These are phyloP conservation scores for Solanum tarapatanum DNA, from an alignment of 257 asterid genomes.

Conservation along the genomic window DNA sequence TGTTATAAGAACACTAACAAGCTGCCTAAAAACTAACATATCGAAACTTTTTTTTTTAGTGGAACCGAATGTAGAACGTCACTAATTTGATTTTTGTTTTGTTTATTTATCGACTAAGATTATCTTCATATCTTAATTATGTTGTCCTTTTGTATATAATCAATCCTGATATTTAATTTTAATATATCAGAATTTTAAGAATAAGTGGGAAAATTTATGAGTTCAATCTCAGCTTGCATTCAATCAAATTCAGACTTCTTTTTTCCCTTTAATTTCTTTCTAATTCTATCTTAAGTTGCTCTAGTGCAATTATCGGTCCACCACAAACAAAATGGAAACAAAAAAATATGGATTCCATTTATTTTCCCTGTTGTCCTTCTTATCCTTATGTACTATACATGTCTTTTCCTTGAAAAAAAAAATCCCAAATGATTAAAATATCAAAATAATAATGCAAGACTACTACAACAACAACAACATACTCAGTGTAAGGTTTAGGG, in stretches of 20 bases:
- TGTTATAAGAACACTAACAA: neutral
- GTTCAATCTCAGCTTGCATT: constrained; percentile 7
- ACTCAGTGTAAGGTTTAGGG: neutral
- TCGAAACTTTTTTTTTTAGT: neutral
- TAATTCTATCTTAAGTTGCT: neutral
- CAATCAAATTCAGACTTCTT: neutral
- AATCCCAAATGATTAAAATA: neutral
- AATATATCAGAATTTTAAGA: neutral
- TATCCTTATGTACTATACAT: neutral
- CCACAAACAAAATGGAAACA: neutral
- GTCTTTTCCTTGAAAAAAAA: neutral
- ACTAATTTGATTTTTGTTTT: neutral
- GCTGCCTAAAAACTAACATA: constrained; percentile 19
- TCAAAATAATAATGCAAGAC: neutral
- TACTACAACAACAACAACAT: too few relatives aligned
- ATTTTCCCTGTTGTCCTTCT: neutral
- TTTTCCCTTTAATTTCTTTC: neutral
- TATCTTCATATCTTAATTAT: neutral
- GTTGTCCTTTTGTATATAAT: neutral
- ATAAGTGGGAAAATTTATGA: neutral
- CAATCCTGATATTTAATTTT: neutral
- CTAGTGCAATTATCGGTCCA: neutral
- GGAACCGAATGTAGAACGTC: constrained; percentile 23
- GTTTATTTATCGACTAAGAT: neutral
- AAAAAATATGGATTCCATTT: neutral